These are phyloP conservation scores for Fusarium sp. DNA, from an alignment of 2,329 filamentous ascomycete species.

Conservation along the genomic window DNA sequence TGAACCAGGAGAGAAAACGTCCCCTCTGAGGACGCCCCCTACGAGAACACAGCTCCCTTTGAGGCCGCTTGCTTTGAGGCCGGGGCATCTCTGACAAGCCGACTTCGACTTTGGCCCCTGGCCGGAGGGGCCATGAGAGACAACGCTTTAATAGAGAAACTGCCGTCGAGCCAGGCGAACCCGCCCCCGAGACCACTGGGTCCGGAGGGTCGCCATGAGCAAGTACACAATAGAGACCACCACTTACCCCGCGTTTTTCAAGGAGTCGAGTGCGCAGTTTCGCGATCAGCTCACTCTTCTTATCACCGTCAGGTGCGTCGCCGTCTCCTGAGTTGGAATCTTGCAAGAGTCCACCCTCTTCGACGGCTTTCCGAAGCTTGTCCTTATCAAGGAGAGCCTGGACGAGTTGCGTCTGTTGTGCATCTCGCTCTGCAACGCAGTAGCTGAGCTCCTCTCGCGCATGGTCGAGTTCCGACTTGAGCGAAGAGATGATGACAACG, in stretches of 20 bases:
- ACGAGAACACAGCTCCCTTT: too few species aligned
- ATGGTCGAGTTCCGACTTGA: conserved; percentile 68
- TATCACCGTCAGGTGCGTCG: conserved; percentile 52
- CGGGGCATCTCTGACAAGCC: neutral
- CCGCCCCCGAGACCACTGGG: conserved; percentile 19
- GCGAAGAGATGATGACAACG: conserved; percentile 67
- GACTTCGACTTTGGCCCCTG: neutral
- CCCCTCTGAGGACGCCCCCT: too few species aligned
- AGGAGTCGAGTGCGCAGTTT: conserved; percentile 67
- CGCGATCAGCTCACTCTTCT: conserved; percentile 65
- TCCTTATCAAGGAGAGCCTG: conserved; percentile 71
- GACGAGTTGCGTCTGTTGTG: conserved; percentile 70
- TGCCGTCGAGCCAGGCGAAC: neutral
- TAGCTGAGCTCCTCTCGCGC: conserved; percentile 64
- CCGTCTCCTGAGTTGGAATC: conserved; percentile 51
- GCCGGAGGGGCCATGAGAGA: neutral
- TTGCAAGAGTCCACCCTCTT: conserved; percentile 58
- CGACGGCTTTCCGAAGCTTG: conserved; percentile 66
- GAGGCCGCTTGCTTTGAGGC: neutral
- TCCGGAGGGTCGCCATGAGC: conserved; percentile 11
- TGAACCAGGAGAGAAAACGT: neutral
- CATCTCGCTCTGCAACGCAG: conserved; percentile 64
- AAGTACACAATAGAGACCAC: conserved; percentile 21
- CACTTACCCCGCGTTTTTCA: conserved; percentile 70
- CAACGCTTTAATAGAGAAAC: neutral